Evolutionary conservation across 2,329 filamentous ascomycete genomes (phyloP), one percentile per base, ranked within the genome.

Genomic region (Epichloe uncinata): DNA sequence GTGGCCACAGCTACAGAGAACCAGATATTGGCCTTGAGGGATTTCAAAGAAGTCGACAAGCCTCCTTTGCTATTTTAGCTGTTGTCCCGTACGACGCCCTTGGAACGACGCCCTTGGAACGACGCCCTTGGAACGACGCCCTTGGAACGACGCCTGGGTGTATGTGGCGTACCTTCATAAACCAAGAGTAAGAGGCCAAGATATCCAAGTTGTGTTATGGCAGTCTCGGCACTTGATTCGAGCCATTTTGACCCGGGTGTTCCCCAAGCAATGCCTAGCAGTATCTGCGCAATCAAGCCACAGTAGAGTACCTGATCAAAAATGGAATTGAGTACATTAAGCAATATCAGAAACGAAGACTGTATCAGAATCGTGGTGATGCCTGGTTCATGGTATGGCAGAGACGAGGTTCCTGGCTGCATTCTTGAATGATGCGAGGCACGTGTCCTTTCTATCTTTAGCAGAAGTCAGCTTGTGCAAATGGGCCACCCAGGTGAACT

Each of bases 141-240:
- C 26, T 20, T 18, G 3, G 7, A 13, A 34, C 33, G 30, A 7
- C 9, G 26, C 30, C n/a, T 7, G 18, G 30, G 22, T 13, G 3
- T 13, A 41, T 1, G 26, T 9, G 11, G 34, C 35, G 41, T n/a
- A 74, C 80, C 82, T 69, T 88, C 81, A 60, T 79, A 88, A 0
- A 89, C 83, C 1, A 89, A 66, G 26, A 87, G 65, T 6, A 89
- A 73, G n/a, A 89, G 62, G 0, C 85, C 85, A 0, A 89, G 64
- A 59, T 89, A 90, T 0, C 85, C 85, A 1, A 89, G 62, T 52
- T 84, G 74, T 20, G 82, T 73, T 30, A 85, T 69, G 0, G 71
- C 69, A 16, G 73, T 59, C 63, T 89, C 73, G 1, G 70, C 63
- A 4, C 73, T 66, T 0, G 50, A 18, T 0, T 70, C 67, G 0